A percentile compares a stretch with the other conserved stretches of the same genome.
Conservation (phyloP, 1,284 basidiomycete genomes). For the Cutaneotrichosporon cutaneum region DNA sequence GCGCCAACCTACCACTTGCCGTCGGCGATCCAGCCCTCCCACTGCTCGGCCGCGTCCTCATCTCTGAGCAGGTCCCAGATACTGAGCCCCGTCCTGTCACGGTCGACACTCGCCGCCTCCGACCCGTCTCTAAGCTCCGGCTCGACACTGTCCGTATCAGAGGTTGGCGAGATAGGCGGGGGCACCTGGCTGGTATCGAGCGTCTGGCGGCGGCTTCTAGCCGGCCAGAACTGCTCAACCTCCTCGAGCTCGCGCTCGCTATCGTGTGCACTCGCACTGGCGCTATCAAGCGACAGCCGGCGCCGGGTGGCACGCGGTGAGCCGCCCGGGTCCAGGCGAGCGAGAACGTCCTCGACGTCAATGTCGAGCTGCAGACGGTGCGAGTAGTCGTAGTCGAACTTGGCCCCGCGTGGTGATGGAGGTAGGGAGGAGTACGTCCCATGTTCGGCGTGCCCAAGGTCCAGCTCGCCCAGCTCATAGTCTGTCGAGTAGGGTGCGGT, state of each 20-base stretch:
- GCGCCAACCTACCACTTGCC: conserved; percentile 47
- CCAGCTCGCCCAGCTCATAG: conserved; percentile 8
- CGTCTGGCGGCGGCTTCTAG: conserved; percentile 16
- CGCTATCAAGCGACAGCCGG: conserved; percentile 7
- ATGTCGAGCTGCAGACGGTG: conserved; percentile 1
- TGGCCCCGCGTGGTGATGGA: conserved; percentile 35
- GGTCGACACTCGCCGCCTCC: not conserved
- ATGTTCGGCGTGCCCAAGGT: conserved; percentile 7
- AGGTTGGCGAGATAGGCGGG: not conserved
- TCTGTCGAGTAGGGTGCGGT: not conserved
- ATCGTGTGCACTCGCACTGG: conserved; percentile 8
- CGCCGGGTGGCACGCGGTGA: not conserved
- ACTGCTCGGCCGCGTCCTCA: conserved; percentile 48
- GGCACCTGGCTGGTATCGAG: conserved; percentile 1
- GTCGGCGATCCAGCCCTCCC: conserved; percentile 50
- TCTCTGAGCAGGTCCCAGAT: conserved; percentile 41
- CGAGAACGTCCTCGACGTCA: conserved; percentile 11
- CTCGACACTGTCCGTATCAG: not conserved
- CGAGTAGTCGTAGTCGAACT: conserved; percentile 10
- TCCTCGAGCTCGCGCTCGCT: conserved; percentile 13
- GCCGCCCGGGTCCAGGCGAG: conserved; percentile 5
- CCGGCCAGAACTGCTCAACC: conserved; percentile 23
- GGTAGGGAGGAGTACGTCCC: conserved; percentile 48
- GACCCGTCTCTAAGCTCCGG: not conserved
- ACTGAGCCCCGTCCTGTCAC: not conserved